Percentiles rank a stretch among this genome's conserved stretches.
phyloP scores from a whole-genome alignment of 108 stramenopile genomes.

The Cyclostephanos tholiformis region DNA sequence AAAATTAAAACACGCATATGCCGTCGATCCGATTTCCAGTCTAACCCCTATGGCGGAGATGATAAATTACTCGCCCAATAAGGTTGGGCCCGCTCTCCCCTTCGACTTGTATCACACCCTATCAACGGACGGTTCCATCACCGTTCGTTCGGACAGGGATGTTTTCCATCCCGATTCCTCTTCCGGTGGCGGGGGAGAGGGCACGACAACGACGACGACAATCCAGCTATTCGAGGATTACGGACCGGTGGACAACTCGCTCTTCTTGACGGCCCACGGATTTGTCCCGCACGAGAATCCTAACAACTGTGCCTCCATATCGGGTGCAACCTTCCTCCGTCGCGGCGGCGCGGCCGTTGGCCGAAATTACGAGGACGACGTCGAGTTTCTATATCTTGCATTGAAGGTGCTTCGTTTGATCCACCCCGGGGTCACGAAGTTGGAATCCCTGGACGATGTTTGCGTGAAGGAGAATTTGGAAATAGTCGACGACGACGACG shows the following conservation, averaged over 20 bases:
- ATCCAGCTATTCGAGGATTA: conserved; percentile 86
- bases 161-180: conserved; percentile 18
- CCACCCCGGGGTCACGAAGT: conserved; percentile 9
- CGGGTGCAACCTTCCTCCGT: conserved; percentile 19
- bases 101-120: conserved; percentile 52
- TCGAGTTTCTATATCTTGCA: conserved; percentile 17
- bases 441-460: conserved; percentile 36
- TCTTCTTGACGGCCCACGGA: conserved; percentile 81
- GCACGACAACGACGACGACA: background rate
- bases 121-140: conserved; percentile 40
- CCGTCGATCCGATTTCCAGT: background rate
- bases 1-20: background rate
- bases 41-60: conserved; percentile 85
- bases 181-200: conserved; percentile 35
- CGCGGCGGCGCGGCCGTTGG: background rate
- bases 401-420: conserved; percentile 31
- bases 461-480: conserved; percentile 34
- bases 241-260: conserved; percentile 73
- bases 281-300: conserved; percentile 89
- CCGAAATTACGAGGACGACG: conserved; percentile 8
- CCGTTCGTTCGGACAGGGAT: conserved; percentile 54
- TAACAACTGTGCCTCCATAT: conserved; percentile 71
- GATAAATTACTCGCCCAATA: conserved; percentile 71
- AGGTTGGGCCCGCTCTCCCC: conserved; percentile 14
- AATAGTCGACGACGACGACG: conserved; percentile 39